Conservation (phyloP, 2,329 filamentous ascomycete species). For the Rhexocercosporidium sp. region DNA sequence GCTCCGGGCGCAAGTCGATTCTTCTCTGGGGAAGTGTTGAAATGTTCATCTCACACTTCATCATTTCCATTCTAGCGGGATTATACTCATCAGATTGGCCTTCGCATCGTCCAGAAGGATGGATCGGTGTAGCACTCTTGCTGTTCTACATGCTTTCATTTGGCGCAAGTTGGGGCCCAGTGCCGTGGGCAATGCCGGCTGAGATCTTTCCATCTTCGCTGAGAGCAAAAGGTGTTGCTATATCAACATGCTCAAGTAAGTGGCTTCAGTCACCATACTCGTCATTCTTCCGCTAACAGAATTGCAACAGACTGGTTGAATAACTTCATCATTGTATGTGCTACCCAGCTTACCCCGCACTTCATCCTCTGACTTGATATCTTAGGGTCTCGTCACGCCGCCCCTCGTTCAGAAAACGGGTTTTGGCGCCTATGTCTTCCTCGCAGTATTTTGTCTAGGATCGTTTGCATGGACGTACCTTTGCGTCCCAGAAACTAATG, state of each 20-base stretch:
- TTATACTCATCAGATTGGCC: constrained; percentile 47
- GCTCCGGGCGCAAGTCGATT: constrained; percentile 65
- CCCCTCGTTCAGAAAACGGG: constrained; percentile 48
- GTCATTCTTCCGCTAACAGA: constrained; percentile 23
- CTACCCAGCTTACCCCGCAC: background rate
- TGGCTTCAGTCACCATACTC: background rate
- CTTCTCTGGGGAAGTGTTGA: constrained; percentile 67
- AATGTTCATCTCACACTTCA: constrained; percentile 69
- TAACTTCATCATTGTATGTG: constrained; percentile 51
- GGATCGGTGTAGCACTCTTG: constrained; percentile 46
- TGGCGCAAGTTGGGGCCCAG: constrained; percentile 43
- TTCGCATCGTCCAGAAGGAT: constrained; percentile 45
- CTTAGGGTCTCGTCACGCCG: constrained; percentile 47
- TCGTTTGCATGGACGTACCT: constrained; percentile 51
- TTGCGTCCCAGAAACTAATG: constrained; percentile 60
- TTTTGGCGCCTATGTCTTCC: constrained; percentile 64
- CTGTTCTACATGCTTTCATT: constrained; percentile 42
- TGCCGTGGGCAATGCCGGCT: constrained; percentile 45
- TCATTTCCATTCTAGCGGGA: constrained; percentile 49
- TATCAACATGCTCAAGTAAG: constrained; percentile 30
- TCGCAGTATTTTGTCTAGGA: constrained; percentile 54
- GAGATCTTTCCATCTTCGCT: constrained; percentile 49
- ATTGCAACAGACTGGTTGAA: constrained; percentile 51
- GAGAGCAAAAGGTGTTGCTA: constrained; percentile 48
- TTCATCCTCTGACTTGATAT: background rate